Conservation (phyloP, 306 rosid species). For the Adenanthera pavonina region DNA sequence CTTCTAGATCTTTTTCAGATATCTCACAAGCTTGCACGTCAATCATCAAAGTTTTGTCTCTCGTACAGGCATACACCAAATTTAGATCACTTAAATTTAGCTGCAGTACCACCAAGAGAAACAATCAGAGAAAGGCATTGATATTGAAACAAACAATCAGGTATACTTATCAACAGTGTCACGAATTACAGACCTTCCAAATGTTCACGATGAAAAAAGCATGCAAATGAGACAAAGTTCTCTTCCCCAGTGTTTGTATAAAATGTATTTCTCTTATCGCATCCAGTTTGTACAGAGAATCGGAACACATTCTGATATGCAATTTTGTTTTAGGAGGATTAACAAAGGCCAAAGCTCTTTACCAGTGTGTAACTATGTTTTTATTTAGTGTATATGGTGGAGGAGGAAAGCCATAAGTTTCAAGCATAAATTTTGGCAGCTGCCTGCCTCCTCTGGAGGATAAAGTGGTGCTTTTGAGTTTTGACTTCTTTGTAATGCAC, state of each 20-base stretch:
- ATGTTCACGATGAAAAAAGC: background rate
- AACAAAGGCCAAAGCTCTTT: background rate
- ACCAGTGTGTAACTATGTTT: background rate
- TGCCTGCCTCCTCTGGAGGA: background rate
- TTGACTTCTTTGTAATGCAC: background rate
- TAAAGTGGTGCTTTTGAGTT: background rate
- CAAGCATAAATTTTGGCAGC: background rate
- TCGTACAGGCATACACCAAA: constrained; percentile 92
- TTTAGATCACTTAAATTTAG: constrained; percentile 89
- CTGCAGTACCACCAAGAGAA: constrained; percentile 57
- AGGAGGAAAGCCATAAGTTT: background rate
- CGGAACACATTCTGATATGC: background rate
- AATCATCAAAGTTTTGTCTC: constrained; percentile 95
- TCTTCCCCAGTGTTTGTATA: background rate
- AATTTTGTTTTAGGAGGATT: background rate
- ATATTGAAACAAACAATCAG: constrained; percentile 29
- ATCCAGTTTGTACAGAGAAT: background rate
- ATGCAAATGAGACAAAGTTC: constrained; percentile 18
- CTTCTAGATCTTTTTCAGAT: constrained; percentile 86
- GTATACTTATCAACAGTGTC: background rate
- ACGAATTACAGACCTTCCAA: constrained; percentile 9
- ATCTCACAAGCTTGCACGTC: constrained; percentile 97
- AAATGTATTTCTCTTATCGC: background rate
- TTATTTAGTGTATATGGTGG: background rate
- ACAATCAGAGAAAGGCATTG: constrained; percentile 37